Evolutionary conservation across 805 yeast species (phyloP).

Genomic region (Candida incommunis): DNA sequence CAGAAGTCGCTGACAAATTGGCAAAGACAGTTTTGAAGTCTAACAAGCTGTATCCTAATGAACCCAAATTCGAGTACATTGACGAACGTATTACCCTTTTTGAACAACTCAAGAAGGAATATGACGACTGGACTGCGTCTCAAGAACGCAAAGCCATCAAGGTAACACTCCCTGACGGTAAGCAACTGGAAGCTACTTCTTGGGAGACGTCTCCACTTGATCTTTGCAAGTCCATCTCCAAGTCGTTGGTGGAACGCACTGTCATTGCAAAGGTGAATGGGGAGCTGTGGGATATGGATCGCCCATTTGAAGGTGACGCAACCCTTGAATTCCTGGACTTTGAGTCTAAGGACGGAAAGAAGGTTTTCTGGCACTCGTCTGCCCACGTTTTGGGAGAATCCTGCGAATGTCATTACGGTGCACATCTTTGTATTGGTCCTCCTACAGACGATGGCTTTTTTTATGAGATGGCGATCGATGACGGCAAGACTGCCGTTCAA

Average conservation of each 20-base stretch:
- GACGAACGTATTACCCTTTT: conserved; percentile 67
- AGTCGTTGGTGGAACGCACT: conserved; percentile 76
- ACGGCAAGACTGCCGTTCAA: conserved; percentile 61
- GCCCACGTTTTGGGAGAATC: conserved; percentile 98
- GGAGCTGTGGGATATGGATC: conserved; percentile 83
- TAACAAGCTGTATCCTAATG: conserved; percentile 18
- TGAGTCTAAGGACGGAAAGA: conserved; percentile 85
- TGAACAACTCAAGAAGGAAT: conserved; percentile 63
- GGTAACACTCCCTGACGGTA: conserved; percentile 65
- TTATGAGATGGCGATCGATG: conserved; percentile 82
- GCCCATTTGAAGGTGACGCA: conserved; percentile 72
- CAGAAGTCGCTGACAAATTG: conserved; percentile 6
- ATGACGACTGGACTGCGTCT: conserved; percentile 56
- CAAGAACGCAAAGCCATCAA: conserved; percentile 51
- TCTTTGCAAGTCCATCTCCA: conserved; percentile 72
- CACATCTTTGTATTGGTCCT: conserved; percentile 87
- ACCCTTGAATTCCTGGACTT: conserved; percentile 75
- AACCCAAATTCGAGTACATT: conserved; percentile 76
- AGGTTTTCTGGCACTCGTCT: conserved; percentile 97
- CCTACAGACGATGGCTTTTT: conserved; percentile 97
- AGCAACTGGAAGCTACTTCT: conserved; percentile 59
- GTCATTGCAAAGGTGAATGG: conserved; percentile 88
- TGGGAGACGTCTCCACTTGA: conserved; percentile 87
- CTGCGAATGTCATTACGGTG: conserved; percentile 91
- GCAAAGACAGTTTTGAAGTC: conserved; percentile 8